Conservation (phyloP, 768 basidiomycete species). For the Postia placenta region DNA sequence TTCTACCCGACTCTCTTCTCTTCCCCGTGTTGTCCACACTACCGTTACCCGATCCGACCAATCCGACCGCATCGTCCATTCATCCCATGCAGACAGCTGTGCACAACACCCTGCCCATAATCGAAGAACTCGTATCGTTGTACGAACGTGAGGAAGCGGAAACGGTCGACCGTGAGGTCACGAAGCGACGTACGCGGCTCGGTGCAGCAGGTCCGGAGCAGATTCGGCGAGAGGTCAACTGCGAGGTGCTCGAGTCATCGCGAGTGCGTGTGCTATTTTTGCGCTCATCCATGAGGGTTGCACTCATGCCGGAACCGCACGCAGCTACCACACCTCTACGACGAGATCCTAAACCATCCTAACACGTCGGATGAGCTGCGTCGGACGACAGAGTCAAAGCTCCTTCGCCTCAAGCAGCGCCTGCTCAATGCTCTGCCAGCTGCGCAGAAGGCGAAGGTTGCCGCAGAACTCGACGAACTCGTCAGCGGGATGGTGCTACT, state of each 20-base stretch:
- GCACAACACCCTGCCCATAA: slow-evolving; percentile 60
- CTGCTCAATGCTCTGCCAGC: slow-evolving; percentile 57
- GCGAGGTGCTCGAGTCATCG: slow-evolving; percentile 59
- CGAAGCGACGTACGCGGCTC: slow-evolving; percentile 72
- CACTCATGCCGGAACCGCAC: background rate
- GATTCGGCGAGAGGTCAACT: slow-evolving; percentile 54
- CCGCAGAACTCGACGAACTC: slow-evolving; percentile 65
- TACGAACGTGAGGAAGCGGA: slow-evolving; percentile 59
- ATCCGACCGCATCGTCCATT: slow-evolving; percentile 57
- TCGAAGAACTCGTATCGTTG: slow-evolving; percentile 67
- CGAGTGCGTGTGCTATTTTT: slow-evolving; percentile 35
- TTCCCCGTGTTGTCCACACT: slow-evolving; percentile 58
- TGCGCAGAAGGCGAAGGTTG: slow-evolving; percentile 38
- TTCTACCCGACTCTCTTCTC: slow-evolving; percentile 70
- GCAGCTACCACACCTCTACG: slow-evolving; percentile 68
- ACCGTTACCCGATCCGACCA: slow-evolving; percentile 72
- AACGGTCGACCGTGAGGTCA: slow-evolving; percentile 58
- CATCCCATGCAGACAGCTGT: slow-evolving; percentile 54
- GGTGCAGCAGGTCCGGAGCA: slow-evolving; percentile 56
- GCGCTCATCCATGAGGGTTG: background rate
- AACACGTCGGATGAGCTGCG: slow-evolving; percentile 75
- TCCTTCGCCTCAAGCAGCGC: slow-evolving; percentile 58
- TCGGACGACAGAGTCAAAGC: slow-evolving; percentile 67
- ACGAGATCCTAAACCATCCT: slow-evolving; percentile 78
- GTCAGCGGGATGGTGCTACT: slow-evolving; percentile 73